phyloP scores from a whole-genome alignment of 345 rosid genomes.

The Triadica sebifera region DNA sequence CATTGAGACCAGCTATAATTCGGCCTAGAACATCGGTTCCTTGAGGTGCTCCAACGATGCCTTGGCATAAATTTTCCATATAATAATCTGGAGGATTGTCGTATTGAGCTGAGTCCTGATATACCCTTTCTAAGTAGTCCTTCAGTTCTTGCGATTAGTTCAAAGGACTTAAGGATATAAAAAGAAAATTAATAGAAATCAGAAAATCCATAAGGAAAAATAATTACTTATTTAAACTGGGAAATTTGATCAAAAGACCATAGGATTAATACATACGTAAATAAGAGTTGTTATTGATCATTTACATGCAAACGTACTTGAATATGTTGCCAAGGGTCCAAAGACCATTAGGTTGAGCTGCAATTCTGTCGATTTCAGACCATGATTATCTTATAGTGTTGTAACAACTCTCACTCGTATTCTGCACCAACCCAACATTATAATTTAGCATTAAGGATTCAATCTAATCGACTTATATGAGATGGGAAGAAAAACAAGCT shows the following conservation, averaged over 20 bases:
- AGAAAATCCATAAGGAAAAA: not conserved
- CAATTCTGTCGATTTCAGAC: no score
- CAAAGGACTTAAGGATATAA: constrained; percentile 13
- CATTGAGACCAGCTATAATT: constrained; percentile 27
- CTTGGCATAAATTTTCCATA: constrained; percentile 21
- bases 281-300: constrained; percentile 24
- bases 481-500: not conserved
- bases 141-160: not conserved
- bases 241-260: no score
- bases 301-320: constrained; percentile 30
- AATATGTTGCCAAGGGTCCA: constrained; percentile 33
- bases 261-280: no score
- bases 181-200: not conserved
- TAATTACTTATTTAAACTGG: no score
- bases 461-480: not conserved
- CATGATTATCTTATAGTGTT: no score
- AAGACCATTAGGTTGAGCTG: no score
- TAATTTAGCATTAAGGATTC: not conserved
- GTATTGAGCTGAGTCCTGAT: constrained; percentile 23
- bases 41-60: constrained; percentile 22
- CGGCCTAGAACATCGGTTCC: constrained; percentile 25
- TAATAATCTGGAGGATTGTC: constrained; percentile 24
- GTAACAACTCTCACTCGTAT: no score
- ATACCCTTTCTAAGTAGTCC: not conserved
- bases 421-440: constrained; percentile 19